A percentile compares a stretch with the other conserved stretches of the same genome.
Conservation (phyloP, 805 yeast genomes). For the Pichia phayaonensis region DNA sequence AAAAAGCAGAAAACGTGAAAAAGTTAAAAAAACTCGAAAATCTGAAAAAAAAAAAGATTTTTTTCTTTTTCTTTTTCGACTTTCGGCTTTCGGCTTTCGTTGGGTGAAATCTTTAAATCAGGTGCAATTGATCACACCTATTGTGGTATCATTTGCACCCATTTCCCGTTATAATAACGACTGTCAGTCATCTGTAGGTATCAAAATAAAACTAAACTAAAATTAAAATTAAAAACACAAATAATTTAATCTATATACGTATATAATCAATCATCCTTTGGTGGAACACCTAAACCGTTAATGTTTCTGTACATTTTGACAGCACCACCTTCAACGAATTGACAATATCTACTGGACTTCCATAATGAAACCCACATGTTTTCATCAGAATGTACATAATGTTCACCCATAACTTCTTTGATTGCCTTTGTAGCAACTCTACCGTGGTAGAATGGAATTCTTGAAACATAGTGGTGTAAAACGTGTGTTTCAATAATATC, state of each 20-base stretch:
- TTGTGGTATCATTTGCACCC: no score
- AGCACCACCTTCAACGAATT: conserved; percentile 64
- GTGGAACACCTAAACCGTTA: conserved; percentile 48
- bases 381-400: conserved; percentile 59
- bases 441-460: conserved; percentile 87
- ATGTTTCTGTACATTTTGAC: conserved; percentile 68
- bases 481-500: conserved; percentile 90
- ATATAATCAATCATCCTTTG: conserved; percentile 7
- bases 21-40: neutral
- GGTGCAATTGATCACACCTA: no score
- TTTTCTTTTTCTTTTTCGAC: no score
- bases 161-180: no score
- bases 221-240: neutral
- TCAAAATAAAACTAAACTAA: neutral
- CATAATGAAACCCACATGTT: conserved; percentile 68
- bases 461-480: conserved; percentile 72
- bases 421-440: conserved; percentile 72
- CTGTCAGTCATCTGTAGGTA: no score
- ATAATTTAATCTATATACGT: neutral
- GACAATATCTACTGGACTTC: conserved; percentile 57
- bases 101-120: no score
- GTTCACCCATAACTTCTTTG: conserved; percentile 78
- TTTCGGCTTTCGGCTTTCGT: no score
- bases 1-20: neutral
- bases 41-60: neutral